These are phyloP conservation scores for Marasmius fiardii DNA, from an alignment of 1,284 basidiomycete species.

Conservation along the genomic window DNA sequence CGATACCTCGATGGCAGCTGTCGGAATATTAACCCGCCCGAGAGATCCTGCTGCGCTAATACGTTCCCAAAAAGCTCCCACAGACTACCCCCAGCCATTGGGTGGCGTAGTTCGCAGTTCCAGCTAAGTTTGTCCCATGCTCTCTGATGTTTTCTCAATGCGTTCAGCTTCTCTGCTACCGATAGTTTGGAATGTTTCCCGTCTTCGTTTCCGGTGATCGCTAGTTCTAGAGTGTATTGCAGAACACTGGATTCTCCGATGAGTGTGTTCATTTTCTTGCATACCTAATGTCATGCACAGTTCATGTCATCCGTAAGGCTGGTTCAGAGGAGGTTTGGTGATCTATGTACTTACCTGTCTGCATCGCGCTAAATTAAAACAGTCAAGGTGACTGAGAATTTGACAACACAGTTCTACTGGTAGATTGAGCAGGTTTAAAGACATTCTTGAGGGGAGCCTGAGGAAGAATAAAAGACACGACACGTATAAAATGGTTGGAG, in stretches of 20 bases:
- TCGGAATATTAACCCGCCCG: conserved; percentile 35
- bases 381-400: not conserved
- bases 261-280: conserved; percentile 33
- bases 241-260: conserved; percentile 34
- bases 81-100: conserved; percentile 35
- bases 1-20: conserved; percentile 48
- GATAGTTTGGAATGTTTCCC: conserved; percentile 28
- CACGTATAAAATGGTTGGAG: too few relatives aligned
- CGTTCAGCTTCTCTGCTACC: conserved; percentile 34
- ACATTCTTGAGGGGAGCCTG: not conserved
- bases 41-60: conserved; percentile 39
- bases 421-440: not conserved
- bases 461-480: too few relatives aligned
- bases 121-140: conserved; percentile 47
- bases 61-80: conserved; percentile 65
- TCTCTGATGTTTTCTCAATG: conserved; percentile 39
- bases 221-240: conserved; percentile 54
- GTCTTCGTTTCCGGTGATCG: conserved; percentile 44
- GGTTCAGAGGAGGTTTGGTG: not conserved
- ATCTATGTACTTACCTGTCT: not conserved
- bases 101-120: conserved; percentile 31
- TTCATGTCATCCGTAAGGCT: not conserved
- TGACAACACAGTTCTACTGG: not conserved
- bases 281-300: conserved; percentile 44
- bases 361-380: not conserved